Evolutionary conservation across 208 protist species (phyloP).

Genomic region (Hexamita inflata): DNA sequence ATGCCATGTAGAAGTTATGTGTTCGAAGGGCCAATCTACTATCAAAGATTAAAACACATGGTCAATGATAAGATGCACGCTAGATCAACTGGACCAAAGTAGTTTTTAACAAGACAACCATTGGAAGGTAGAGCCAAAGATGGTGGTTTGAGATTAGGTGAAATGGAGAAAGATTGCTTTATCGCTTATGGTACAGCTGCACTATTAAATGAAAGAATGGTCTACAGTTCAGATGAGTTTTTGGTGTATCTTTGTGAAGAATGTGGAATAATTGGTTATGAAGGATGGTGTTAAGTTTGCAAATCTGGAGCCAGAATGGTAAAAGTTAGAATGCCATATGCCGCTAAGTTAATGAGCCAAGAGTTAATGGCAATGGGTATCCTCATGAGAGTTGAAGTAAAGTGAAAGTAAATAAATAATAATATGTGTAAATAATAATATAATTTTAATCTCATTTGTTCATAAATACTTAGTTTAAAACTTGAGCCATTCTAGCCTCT

Average conservation of each 20-base stretch:
- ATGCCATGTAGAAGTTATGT: constrained; percentile 85
- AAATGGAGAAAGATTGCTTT: constrained; percentile 99
- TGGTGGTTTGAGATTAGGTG: constrained; percentile 94
- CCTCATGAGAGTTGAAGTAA: constrained; percentile 65
- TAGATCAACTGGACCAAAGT: constrained; percentile 67
- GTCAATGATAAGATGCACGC: constrained; percentile 99
- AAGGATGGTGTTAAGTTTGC: constrained; percentile 66
- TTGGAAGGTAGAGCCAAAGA: constrained; percentile 84
- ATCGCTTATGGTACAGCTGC: constrained; percentile 76
- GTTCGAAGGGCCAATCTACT: constrained; percentile 98
- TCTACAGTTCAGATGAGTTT: constrained; percentile 85
- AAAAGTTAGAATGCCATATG: constrained; percentile 63
- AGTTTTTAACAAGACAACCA: constrained; percentile 91
- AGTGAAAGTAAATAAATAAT: too few species aligned
- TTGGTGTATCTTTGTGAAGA: constrained; percentile 73
- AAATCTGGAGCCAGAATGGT: neutral
- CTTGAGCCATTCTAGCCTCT: too few species aligned
- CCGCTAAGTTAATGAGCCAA: constrained; percentile 83
- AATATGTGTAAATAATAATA: too few species aligned
- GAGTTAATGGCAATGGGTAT: constrained; percentile 83
- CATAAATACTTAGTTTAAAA: too few species aligned
- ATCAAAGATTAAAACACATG: constrained; percentile 99
- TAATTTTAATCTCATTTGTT: too few species aligned
- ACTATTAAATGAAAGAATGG: constrained; percentile 87
- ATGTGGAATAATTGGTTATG: constrained; percentile 64